A percentile compares a stretch with the other conserved stretches of the same genome.
Evolutionary conservation across 2,329 filamentous ascomycete genomes (phyloP).

Genomic region (Paecilomyces sp.): DNA sequence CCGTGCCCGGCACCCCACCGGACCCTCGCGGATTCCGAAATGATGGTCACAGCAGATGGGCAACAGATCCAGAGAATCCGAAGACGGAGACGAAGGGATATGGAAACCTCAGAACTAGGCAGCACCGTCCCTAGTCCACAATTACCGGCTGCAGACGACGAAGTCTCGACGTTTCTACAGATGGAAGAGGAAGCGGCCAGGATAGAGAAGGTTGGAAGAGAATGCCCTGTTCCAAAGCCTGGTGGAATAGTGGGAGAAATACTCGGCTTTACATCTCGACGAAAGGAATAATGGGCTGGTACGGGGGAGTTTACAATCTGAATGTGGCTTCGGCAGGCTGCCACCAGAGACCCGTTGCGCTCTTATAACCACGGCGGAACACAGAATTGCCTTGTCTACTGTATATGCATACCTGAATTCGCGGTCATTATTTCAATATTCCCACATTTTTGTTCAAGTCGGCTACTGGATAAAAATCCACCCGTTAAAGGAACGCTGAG

Average conservation of each 20-base stretch:
- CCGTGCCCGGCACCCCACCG: constrained; percentile 80
- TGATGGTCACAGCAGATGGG: constrained; percentile 34
- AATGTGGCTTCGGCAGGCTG: background rate
- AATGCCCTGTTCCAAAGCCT: constrained; percentile 91
- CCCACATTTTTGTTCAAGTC: background rate
- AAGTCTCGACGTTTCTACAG: constrained; percentile 38
- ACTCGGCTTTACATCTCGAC: constrained; percentile 52
- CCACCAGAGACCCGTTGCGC: background rate
- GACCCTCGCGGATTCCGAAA: constrained; percentile 63
- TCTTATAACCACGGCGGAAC: background rate
- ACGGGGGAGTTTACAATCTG: background rate
- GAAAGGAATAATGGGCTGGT: constrained; percentile 4
- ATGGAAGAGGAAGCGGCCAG: constrained; percentile 34
- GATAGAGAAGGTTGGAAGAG: constrained; percentile 48
- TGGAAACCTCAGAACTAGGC: constrained; percentile 11
- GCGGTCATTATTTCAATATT: background rate
- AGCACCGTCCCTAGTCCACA: constrained; percentile 8
- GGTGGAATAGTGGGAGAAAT: constrained; percentile 68
- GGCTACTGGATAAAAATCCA: background rate
- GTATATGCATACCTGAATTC: background rate
- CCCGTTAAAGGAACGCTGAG: background rate
- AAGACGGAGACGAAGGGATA: constrained; percentile 28
- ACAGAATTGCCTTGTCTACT: background rate
- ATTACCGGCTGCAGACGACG: constrained; percentile 23
- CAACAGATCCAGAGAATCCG: constrained; percentile 33